Evolutionary conservation across 345 rosid genomes (phyloP), one percentile per base, ranked within the genome.

Genomic region (Laguncularia racemosa): DNA sequence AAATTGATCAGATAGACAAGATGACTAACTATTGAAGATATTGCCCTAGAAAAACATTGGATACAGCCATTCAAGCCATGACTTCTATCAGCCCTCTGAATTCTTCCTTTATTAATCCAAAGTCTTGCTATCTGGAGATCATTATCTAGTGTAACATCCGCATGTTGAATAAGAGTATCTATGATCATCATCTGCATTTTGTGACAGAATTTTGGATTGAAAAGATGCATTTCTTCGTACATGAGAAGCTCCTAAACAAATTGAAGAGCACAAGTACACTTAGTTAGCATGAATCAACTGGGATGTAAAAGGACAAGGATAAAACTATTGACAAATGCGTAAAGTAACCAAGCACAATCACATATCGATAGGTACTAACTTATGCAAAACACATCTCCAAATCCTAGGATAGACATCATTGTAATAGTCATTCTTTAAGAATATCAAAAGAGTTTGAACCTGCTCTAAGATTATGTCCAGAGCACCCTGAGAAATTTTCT

Each of bases 161-260:
- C 74, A 63, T 83, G 66, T 72, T 78, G 72, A 72, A 86, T 57
- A 51, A 92, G 93, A 64, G 71, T 55, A 67, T 75, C 80, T 14
- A 72, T 64, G 59, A 80, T 71, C 77, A 79, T 64, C 14, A 67
- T 60, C 76, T 62, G 86, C 83, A 63, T 89, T 62, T 57, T 70
- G 18, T 59, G 90, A 58, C 88, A 80, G 48, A 83, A 58, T 50
- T 78, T 75, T 54, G 97, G 85, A 66, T 67, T 65, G 18, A 50
- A 50, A 62, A 75, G 53, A 23, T 59, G 58, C 67, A 82, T 17
- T 64, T 80, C 84, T 46, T 79, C 95, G 60, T 86, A 89, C 20
- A 80, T 86, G 71, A 70, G 61, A 69, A 92, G 84, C 75, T 84
- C 99, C 99, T 92, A 65, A 21, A 73, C 38, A 60, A 60, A 67